Base-by-base conservation (phyloP, 805 yeast species). In the Metschnikowia reukaufii region DNA sequence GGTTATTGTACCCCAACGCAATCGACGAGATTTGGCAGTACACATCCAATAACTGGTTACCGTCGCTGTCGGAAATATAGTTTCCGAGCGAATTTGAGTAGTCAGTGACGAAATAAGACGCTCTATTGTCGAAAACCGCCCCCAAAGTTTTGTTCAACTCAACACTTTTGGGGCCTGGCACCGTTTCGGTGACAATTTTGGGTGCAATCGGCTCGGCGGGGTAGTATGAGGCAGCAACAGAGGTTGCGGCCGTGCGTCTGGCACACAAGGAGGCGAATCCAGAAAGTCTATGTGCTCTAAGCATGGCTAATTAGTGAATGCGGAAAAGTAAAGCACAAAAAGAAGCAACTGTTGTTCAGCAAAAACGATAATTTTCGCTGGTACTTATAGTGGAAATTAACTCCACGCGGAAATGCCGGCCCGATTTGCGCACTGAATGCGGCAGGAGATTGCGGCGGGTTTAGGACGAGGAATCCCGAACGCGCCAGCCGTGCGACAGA, bases 1-100 rank as follows among this genome's bases (percentile, higher is more conserved):
- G 77, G 56, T 72, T 72, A 54, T 71, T 71, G 62, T 72, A 72
- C 6, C 77, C 77, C 33, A 72, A 56, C 4, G 75, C 65, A 50
- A 71, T 72, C 9, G 76, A 72, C 9, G 76, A 64, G 46, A 72
- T 72, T 54, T 72, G 77, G 45, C 72, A 66, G 50, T 64, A 72
- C 2, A 72, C 74, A 48, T 72, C 76, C 40, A 72, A 59, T 46
- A 71, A 54, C 44, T 57, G 57, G 53, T 71, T 72, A 10, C 76
- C 76, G 47, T 72, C 76, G 20, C 65, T 68, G 52, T 72, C 76
- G 32, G 72, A 58, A 35, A 72, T 64, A 55, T 70, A 72, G 53
- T 72, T 72, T 12, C 76, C 76, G 6, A 63, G 41, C 12, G 73
- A 68, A 27, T 68, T 61, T 42, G 54, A 50, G 55, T 71, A 72